Percentiles rank a stretch among this genome's conserved stretches.
These are phyloP conservation scores for Eucalyptus albens DNA, from an alignment of 345 rosid genomes.

Conservation along the genomic window DNA sequence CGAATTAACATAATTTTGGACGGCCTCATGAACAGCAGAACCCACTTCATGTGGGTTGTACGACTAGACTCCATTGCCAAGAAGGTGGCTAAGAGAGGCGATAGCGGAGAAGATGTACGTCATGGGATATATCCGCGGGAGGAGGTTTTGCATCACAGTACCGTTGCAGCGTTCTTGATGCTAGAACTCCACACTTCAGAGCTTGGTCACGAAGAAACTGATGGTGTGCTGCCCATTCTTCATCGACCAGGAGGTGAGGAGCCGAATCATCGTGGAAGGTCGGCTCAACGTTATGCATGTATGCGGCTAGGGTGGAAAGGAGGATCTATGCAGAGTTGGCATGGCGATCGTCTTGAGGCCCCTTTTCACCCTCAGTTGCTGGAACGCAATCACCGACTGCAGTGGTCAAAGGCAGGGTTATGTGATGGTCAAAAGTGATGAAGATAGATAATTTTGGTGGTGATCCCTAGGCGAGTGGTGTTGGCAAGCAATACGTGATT, in stretches of 20 bases:
- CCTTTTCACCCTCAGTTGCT: not conserved
- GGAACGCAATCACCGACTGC: not conserved
- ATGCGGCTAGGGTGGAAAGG: not conserved
- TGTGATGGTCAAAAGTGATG: not conserved
- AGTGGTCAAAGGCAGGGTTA: not conserved
- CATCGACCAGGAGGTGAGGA: not conserved
- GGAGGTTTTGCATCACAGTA: not conserved
- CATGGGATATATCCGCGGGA: not conserved
- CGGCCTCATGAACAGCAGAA: not conserved
- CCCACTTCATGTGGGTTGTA: too few relatives aligned
- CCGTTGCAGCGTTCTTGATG: not conserved
- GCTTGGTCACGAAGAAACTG: not conserved
- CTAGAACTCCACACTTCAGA: not conserved
- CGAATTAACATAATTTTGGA: not conserved
- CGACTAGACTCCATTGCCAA: not conserved
- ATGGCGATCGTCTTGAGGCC: not conserved
- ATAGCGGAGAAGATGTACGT: not conserved
- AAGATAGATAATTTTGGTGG: not conserved
- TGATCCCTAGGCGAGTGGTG: fast-evolving
- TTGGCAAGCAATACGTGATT: fast-evolving
- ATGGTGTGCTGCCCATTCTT: not conserved
- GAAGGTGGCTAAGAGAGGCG: not conserved
- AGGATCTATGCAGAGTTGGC: not conserved
- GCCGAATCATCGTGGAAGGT: not conserved
- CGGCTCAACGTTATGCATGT: not conserved